Evolutionary conservation across 345 rosid genomes (phyloP).

Genomic region (Salix brachista): DNA sequence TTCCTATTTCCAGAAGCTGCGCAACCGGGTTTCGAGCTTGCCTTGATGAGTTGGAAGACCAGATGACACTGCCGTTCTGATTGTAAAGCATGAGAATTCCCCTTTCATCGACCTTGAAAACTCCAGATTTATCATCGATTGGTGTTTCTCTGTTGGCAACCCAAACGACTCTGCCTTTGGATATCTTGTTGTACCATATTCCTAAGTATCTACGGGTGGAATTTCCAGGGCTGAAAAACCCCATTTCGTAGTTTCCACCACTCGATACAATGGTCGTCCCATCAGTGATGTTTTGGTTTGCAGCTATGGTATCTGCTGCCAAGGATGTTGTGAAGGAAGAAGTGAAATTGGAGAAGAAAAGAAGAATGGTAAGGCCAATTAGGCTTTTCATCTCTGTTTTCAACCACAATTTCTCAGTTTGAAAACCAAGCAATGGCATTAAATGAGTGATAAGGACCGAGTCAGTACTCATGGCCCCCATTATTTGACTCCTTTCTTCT

Average conservation of each 20-base stretch:
- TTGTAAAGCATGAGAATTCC: not conserved
- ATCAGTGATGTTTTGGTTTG: not conserved
- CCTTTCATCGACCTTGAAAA: not conserved
- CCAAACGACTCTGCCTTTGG: conserved; percentile 2
- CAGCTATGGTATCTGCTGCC: conserved; percentile 6
- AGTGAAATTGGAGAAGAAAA: not conserved
- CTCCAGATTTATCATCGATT: not conserved
- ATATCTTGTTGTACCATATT: not conserved
- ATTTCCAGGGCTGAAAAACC: not conserved
- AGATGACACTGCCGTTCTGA: not conserved
- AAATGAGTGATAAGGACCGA: not conserved
- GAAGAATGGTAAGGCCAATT: not conserved
- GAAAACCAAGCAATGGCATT: not conserved
- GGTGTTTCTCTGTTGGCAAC: conserved; percentile 11
- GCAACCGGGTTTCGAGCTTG: not conserved
- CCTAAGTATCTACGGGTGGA: not conserved
- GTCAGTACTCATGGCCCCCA: not conserved
- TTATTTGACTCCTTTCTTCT: not conserved
- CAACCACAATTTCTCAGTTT: not conserved
- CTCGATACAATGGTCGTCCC: not conserved
- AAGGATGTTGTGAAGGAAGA: not conserved
- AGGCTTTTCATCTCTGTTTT: not conserved
- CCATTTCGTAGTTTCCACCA: not conserved
- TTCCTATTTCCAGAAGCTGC: conserved; percentile 5
- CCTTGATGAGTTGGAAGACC: conserved; percentile 9